phyloP scores from a whole-genome alignment of 164 flowering plant species.

The Brasenia schreberi region DNA sequence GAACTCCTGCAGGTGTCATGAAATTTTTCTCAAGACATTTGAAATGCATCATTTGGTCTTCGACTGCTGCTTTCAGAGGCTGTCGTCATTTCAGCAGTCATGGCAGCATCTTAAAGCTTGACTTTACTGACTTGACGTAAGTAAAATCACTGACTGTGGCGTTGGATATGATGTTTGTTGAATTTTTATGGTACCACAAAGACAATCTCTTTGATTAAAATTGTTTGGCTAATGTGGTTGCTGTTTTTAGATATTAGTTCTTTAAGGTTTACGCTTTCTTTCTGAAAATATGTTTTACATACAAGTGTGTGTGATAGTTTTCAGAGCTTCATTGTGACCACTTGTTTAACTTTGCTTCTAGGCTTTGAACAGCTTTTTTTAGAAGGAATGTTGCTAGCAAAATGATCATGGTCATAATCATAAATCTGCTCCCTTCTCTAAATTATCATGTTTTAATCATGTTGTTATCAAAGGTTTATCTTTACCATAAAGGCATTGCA shows the following conservation, averaged over 20 bases:
- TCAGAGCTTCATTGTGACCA: neutral
- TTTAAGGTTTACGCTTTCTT: neutral
- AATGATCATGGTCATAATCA: no score
- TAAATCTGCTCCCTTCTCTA: no score
- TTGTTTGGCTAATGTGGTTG: neutral
- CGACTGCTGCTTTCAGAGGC: slow-evolving; percentile 5
- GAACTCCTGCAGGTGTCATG: slow-evolving; percentile 12
- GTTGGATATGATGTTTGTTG: neutral
- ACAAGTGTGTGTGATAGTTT: no score
- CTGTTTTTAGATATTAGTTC: neutral
- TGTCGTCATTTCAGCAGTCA: slow-evolving; percentile 33
- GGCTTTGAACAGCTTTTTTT: no score
- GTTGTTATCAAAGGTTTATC: no score
- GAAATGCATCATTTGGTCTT: slow-evolving; percentile 12
- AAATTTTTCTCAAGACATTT: slow-evolving; percentile 5
- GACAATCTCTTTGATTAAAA: neutral
- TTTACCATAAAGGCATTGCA: no score
- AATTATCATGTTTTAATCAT: no score
- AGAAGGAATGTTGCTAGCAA: no score
- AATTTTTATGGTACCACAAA: no score
- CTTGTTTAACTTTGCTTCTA: neutral
- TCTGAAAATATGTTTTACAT: neutral
- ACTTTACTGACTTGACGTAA: slow-evolving; percentile 82
- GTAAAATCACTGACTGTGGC: slow-evolving; percentile 8
- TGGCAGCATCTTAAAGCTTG: slow-evolving; percentile 21